Evolutionary conservation across 495 filamentous ascomycete genomes (phyloP), one percentile per base, ranked within the genome.

Genomic region (Penicillium herquei): DNA sequence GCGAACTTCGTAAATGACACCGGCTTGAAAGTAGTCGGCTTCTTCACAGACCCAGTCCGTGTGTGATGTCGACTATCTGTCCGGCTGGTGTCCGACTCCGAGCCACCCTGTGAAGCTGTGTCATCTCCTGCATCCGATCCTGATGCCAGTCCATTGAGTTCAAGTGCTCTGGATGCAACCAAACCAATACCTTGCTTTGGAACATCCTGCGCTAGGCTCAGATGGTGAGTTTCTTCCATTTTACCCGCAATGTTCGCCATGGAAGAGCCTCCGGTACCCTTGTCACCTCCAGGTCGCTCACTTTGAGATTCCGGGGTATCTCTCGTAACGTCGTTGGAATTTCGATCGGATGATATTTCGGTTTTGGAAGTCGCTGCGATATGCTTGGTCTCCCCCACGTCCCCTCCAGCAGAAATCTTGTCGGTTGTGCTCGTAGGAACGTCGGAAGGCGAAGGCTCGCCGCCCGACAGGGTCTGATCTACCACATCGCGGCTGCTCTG

Each of bases 1-100:
- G 82, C 70, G 49, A 80, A 77, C 68, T 93, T 96, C 63, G 96
- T 96, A 63, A 97, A 92, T 1, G 90, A 96, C 57, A 98, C 90
- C 6, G 92, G 84, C 70, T 97, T 98, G 81, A 98, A 99, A 9
- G 87, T 84, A n/a, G 84, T 70, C 30, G 86, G 86, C 69, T 91
- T 94, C 79, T 92, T 96, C 42, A 89, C 76, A 2, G 91, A 89
- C 17, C 84, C 81, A 18, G 81, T 83, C 45, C 88, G 87, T 50
- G 74, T 68, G 67, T 90, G 85, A 53, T 84, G 77, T 59, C 79
- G 84, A 45, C 81, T 78, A 51, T 82, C 77, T 18, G 77, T 68
- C 61, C 75, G 73, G 66, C 76, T 78, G 37, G 75, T 74, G 59
- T 79, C 76, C 21, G 76, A 76, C 50, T 79, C 76, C 14, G 76